Evolutionary conservation across 179 eudicot genomes (phyloP).

Genomic region (Actinidia polygama): DNA sequence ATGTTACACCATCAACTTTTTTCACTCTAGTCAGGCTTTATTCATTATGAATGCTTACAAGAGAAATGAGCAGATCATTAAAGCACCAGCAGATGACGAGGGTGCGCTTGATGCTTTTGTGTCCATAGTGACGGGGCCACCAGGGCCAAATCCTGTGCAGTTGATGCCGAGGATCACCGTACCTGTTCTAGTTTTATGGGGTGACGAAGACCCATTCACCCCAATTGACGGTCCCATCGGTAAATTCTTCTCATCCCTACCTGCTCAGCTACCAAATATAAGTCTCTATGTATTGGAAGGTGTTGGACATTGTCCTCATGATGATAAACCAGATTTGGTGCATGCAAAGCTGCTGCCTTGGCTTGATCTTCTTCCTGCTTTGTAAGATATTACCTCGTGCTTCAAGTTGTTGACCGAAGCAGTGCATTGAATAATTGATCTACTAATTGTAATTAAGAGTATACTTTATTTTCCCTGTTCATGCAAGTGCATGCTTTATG

Average conservation of each 20-base stretch:
- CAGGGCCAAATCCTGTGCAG: slow-evolving; percentile 86
- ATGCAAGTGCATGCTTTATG: no score
- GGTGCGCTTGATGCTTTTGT: slow-evolving; percentile 97
- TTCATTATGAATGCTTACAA: background rate
- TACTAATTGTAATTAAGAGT: no score
- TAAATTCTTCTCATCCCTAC: slow-evolving; percentile 66
- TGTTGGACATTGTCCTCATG: slow-evolving; percentile 96
- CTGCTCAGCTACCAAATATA: slow-evolving; percentile 49
- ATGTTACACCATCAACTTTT: background rate
- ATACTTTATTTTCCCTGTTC: no score
- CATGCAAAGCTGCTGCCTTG: slow-evolving; percentile 87
- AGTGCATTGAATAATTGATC: no score
- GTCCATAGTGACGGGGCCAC: slow-evolving; percentile 88
- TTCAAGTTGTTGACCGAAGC: background rate
- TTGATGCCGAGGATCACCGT: slow-evolving; percentile 62
- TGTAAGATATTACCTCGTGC: slow-evolving; percentile 17
- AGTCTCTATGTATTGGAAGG: slow-evolving; percentile 64
- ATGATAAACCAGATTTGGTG: slow-evolving; percentile 82
- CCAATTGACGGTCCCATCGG: slow-evolving; percentile 98
- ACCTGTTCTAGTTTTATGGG: slow-evolving; percentile 85
- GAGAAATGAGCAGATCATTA: slow-evolving; percentile 60
- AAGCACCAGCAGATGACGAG: slow-evolving; percentile 73
- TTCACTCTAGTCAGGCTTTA: background rate
- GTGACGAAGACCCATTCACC: slow-evolving; percentile 86
- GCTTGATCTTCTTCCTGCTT: slow-evolving; percentile 50